These are phyloP conservation scores for Sphenostylis stenocarpa DNA, from an alignment of 306 rosid genomes.

Conservation along the genomic window DNA sequence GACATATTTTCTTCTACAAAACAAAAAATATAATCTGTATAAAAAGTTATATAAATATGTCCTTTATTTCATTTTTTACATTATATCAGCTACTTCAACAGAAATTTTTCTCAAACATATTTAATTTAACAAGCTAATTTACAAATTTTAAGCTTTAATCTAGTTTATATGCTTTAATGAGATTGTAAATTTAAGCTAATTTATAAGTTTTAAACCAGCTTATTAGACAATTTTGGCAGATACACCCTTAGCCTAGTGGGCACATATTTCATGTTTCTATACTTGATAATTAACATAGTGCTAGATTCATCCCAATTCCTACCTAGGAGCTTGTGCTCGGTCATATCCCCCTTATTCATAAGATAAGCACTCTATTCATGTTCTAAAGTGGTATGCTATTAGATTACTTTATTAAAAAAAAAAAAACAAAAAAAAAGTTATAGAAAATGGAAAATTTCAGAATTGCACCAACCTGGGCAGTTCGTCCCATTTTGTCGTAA, in stretches of 20 bases:
- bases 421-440: neutral
- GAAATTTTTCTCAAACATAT: neutral
- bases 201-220: neutral
- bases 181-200: neutral
- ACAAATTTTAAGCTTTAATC: neutral
- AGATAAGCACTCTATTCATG: neutral
- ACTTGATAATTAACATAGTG: neutral
- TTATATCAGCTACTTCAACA: neutral
- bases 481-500: slow-evolving; percentile 86
- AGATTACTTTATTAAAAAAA: neutral
- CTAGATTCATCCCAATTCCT: neutral
- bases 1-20: neutral
- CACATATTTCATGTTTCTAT: neutral
- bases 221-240: neutral
- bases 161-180: neutral
- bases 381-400: neutral
- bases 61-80: neutral
- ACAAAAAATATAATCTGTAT: neutral
- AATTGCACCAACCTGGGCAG: slow-evolving; percentile 74
- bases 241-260: neutral
- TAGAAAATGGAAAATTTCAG: neutral
- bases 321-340: neutral
- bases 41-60: neutral
- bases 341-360: neutral
- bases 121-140: neutral